These are phyloP conservation scores for Ophiostoma piceae DNA, from an alignment of 2,329 filamentous ascomycete species.

Conservation along the genomic window DNA sequence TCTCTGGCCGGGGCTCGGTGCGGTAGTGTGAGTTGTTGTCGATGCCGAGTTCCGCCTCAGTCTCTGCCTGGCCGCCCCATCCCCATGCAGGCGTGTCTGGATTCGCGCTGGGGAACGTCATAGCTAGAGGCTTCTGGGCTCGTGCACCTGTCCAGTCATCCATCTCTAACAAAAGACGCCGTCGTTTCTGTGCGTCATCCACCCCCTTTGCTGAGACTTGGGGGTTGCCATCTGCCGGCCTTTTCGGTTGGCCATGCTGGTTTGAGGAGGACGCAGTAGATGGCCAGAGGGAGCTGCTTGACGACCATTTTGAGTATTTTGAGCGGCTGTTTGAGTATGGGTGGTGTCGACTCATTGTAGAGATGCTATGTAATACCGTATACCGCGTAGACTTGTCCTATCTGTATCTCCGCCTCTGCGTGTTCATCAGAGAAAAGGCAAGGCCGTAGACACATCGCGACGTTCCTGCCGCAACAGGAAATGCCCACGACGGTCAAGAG, in stretches of 20 bases:
- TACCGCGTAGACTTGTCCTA: not conserved
- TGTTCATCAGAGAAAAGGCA: not conserved
- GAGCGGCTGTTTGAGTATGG: not conserved
- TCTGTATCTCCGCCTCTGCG: not conserved
- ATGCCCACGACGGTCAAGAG: not conserved
- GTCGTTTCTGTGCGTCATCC: not conserved
- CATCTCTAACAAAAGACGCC: conserved; percentile 20
- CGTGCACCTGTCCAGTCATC: conserved; percentile 27
- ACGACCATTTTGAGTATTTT: not conserved
- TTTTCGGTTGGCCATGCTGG: not conserved
- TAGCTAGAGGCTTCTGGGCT: conserved; percentile 19
- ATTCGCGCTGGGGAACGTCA: conserved; percentile 17
- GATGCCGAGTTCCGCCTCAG: not conserved
- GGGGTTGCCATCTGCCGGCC: not conserved
- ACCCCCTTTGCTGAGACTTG: not conserved
- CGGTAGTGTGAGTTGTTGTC: not conserved
- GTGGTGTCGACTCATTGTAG: not conserved
- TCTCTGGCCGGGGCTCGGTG: not conserved
- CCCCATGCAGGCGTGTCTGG: conserved; percentile 23
- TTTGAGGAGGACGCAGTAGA: not conserved
- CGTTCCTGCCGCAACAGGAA: not conserved
- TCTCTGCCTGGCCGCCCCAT: conserved; percentile 16
- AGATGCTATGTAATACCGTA: not conserved
- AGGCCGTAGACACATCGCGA: not conserved
- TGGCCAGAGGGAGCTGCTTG: not conserved